phyloP scores from a whole-genome alignment of 2,329 filamentous ascomycete species.

The Nemania abortiva region DNA sequence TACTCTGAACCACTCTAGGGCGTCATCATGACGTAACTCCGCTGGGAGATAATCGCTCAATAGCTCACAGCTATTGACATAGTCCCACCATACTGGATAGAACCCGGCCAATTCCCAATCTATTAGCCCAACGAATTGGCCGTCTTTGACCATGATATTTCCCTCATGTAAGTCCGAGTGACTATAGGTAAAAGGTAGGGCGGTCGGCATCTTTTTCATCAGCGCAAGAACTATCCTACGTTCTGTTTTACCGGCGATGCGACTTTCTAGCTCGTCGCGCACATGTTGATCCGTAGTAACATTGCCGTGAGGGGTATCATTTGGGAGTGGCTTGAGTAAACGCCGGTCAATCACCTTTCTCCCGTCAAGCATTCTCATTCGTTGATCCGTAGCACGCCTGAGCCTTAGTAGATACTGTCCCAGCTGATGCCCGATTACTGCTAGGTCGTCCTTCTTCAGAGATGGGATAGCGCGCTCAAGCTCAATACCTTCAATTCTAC shows the following conservation, averaged over 20 bases:
- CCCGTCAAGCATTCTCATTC: conserved; percentile 4
- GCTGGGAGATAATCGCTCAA: not conserved
- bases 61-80: not conserved
- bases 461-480: not conserved
- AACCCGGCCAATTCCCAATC: not conserved
- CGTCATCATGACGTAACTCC: not conserved
- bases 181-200: not conserved
- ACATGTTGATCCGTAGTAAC: not conserved
- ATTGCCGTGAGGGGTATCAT: not conserved
- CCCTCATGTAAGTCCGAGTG: not conserved
- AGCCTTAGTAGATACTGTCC: not conserved
- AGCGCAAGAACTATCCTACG: not conserved
- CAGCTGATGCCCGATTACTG: not conserved
- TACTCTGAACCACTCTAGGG: not conserved
- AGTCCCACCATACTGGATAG: not conserved
- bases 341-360: not conserved
- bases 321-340: not conserved
- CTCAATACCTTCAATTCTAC: not conserved
- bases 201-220: not conserved
- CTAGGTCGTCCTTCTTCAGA: not conserved
- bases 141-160: not conserved
- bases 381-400: not conserved
- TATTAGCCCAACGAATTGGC: not conserved
- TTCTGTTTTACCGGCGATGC: not conserved
- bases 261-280: not conserved